These are phyloP conservation scores for Alternaria sp. DNA, from an alignment of 2,329 filamentous ascomycete species.

Conservation along the genomic window DNA sequence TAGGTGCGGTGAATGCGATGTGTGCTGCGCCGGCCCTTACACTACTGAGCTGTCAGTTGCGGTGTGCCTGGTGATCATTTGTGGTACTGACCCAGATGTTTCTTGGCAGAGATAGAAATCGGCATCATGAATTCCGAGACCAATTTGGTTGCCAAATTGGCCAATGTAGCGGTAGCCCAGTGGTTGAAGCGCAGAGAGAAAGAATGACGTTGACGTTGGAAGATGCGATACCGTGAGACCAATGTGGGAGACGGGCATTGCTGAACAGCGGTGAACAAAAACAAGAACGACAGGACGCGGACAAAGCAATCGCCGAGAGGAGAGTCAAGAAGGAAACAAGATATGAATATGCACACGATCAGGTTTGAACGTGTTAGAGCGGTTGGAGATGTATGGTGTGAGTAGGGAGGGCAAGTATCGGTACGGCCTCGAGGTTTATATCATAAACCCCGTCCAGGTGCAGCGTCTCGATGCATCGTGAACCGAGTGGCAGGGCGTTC, in stretches of 20 bases:
- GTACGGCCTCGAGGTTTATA: conserved; percentile 46
- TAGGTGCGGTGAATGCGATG: conserved; percentile 74
- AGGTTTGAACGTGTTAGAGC: conserved; percentile 17
- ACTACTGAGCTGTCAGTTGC: conserved; percentile 38
- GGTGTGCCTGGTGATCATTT: conserved; percentile 25
- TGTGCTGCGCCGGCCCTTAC: conserved; percentile 65
- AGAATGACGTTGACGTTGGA: conserved; percentile 83
- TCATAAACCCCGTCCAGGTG: conserved; percentile 32
- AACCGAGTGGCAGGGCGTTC: conserved; percentile 39
- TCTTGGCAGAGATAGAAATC: conserved; percentile 73
- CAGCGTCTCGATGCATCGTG: conserved; percentile 37
- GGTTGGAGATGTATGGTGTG: conserved; percentile 23
- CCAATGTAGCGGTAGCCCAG: conserved; percentile 78
- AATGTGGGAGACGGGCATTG: conserved; percentile 70
- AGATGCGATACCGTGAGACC: conserved; percentile 78
- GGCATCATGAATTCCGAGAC: conserved; percentile 66
- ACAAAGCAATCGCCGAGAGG: conserved; percentile 19
- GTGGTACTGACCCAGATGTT: conserved; percentile 62
- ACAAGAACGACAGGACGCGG: conserved; percentile 23
- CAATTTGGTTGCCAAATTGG: conserved; percentile 67
- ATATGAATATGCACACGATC: conserved; percentile 23
- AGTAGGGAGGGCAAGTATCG: conserved; percentile 21
- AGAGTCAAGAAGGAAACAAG: conserved; percentile 12
- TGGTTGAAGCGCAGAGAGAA: conserved; percentile 78
- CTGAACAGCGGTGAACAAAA: conserved; percentile 25